Evolutionary conservation across 163 green algal genomes (phyloP).

Genomic region (Prototheca wickerhamii): DNA sequence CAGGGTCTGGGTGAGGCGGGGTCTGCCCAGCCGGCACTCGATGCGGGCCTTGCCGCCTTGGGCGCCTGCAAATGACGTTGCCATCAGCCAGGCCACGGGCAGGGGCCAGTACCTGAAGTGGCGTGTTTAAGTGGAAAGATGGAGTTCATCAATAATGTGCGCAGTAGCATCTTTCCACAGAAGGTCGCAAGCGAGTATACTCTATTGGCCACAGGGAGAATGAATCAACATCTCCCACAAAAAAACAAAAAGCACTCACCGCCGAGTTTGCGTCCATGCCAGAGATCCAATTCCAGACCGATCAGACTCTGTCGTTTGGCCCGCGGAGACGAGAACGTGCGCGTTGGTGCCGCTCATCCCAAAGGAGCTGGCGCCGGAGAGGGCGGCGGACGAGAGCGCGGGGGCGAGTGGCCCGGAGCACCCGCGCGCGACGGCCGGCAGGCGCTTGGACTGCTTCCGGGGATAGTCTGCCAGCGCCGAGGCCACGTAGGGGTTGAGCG

Average conservation of each 20-base stretch:
- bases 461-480: neutral
- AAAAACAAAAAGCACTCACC: too few species aligned
- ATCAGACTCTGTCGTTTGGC: too few species aligned
- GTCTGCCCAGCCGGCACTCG: neutral
- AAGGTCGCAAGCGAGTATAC: too few species aligned
- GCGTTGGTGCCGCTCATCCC: constrained; percentile 67
- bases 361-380: constrained; percentile 65
- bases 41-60: neutral
- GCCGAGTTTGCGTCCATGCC: too few species aligned
- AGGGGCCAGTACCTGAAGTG: neutral
- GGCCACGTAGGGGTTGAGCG: constrained; percentile 30
- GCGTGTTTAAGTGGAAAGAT: too few species aligned
- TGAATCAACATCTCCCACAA: too few species aligned
- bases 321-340: constrained; percentile 17
- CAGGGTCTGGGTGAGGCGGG: constrained; percentile 15
- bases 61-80: neutral
- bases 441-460: neutral
- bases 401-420: neutral
- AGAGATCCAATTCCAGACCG: too few species aligned
- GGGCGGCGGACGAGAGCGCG: neutral
- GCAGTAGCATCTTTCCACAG: too few species aligned
- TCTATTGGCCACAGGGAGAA: too few species aligned
- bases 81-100: neutral
- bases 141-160: too few species aligned
- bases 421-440: neutral